Evolutionary conservation across 495 filamentous ascomycete species (phyloP).

Genomic region (Penicillium cataractarum): DNA sequence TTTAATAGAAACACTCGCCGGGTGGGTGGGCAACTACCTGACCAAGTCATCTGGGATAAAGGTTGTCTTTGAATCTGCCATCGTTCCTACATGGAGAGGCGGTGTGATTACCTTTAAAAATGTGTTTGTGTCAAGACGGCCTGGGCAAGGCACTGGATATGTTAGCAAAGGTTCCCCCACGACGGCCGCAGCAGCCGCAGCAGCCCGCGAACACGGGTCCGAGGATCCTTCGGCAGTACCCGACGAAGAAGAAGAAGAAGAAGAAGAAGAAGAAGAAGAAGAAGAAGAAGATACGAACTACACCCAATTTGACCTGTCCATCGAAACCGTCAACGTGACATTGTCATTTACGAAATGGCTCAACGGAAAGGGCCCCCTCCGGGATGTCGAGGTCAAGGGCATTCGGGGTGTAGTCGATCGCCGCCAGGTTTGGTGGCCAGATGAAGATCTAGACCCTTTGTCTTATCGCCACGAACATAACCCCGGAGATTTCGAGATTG

Average conservation of each 20-base stretch:
- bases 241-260: slow-evolving; percentile 75
- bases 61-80: slow-evolving; percentile 95
- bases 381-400: slow-evolving; percentile 91
- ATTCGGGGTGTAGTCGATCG: slow-evolving; percentile 96
- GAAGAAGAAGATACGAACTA: slow-evolving; percentile 93
- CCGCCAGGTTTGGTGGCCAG: slow-evolving; percentile 72
- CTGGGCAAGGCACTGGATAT: slow-evolving; percentile 73
- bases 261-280: slow-evolving; percentile 73
- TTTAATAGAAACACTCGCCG: slow-evolving; percentile 78
- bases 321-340: slow-evolving; percentile 94
- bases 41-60: slow-evolving; percentile 94
- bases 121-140: slow-evolving; percentile 91
- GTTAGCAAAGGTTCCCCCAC: slow-evolving; percentile 93
- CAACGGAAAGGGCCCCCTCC: slow-evolving; percentile 90
- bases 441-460: slow-evolving; percentile 78
- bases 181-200: slow-evolving; percentile 83
- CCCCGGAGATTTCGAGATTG: slow-evolving; percentile 94
- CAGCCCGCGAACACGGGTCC: slow-evolving; percentile 48
- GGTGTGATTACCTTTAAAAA: slow-evolving; percentile 96
- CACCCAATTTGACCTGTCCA: slow-evolving; percentile 94
- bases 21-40: slow-evolving; percentile 93
- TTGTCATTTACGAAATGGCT: slow-evolving; percentile 98
- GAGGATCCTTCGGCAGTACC: slow-evolving; percentile 20
- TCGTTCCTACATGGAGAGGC: slow-evolving; percentile 92
- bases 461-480: slow-evolving; percentile 84